Evolutionary conservation across 1,284 basidiomycete species (phyloP).

Genomic region (Puccinia novopanici): DNA sequence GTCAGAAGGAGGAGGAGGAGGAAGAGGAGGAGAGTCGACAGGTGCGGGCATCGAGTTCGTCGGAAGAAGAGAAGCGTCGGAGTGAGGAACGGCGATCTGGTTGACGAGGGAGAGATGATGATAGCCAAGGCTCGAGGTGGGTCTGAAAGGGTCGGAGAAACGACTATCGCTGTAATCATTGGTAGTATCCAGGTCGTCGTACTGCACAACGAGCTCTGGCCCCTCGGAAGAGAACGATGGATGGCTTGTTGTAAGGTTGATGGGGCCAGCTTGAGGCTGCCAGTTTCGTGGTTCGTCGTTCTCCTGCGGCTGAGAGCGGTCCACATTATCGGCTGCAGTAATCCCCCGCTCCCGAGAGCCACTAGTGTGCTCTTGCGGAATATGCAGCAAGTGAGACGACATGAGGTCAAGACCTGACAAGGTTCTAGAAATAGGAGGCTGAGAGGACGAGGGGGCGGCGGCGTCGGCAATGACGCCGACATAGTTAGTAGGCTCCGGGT

Average conservation of each 20-base stretch:
- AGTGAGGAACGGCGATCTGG: background rate
- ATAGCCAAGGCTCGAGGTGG: background rate
- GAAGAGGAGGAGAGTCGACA: background rate
- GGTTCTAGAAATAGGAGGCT: too few species aligned
- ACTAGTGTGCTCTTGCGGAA: background rate
- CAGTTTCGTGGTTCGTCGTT: background rate
- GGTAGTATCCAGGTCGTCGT: slow-evolving; percentile 41
- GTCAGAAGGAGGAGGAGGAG: background rate
- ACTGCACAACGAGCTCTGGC: slow-evolving; percentile 30
- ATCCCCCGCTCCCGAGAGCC: slow-evolving; percentile 14
- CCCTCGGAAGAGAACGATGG: background rate
- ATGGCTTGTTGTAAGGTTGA: too few species aligned
- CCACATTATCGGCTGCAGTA: background rate
- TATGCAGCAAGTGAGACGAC: background rate
- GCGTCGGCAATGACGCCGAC: background rate
- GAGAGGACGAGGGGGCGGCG: background rate
- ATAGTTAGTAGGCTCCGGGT: slow-evolving; percentile 25
- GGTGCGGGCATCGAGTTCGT: background rate
- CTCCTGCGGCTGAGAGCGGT: background rate
- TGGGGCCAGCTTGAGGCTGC: background rate
- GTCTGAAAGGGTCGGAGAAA: slow-evolving; percentile 18
- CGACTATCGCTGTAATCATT: slow-evolving; percentile 41
- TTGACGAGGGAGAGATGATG: background rate
- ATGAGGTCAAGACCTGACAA: background rate
- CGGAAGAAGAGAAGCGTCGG: background rate